Evolutionary conservation across 2,329 filamentous ascomycete genomes (phyloP), one percentile per base, ranked within the genome.

Genomic region (Cladosporium austrohemisphaericum): DNA sequence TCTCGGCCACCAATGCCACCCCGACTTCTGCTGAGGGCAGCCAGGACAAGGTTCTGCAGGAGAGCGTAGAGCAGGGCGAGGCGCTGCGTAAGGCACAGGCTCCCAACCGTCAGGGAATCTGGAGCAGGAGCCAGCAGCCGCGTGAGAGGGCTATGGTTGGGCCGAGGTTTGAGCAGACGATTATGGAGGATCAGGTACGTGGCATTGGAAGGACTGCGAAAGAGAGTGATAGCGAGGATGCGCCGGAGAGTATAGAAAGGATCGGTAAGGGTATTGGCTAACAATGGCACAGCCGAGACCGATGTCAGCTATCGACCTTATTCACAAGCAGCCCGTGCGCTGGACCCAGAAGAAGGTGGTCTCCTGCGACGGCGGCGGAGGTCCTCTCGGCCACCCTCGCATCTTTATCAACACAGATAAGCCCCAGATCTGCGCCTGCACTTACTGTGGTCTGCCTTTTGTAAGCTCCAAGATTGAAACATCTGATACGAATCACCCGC

Each of bases 351-450:
- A 88, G 56, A 81, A 84, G 54, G 71, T 87, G 41, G 92, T 94
- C 44, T 83, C 84, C 36, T 98, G 93, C 68, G 91, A 97, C 64
- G 93, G 93, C 51, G 93, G 92, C 52, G 91, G 91, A 59, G 93
- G 92, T 37, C 85, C 91, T 25, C 75, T 88, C 49, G 93, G 93
- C 35, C 93, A 98, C 70, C 93, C 93, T 41, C 81, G 82, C 65
- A 86, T 98, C 72, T 98, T 90, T 70, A 98, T 98, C 80, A 98
- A 98, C 74, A 85, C 87, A 58, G 93, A 98, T 73, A 97, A 96
- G 78, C 88, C 93, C 35, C 84, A 97, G 76, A 95, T 98, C 63
- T 81, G 82, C 71, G 76, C 77, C 67, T 98, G 93, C 77, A 85
- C 80, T 65, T 98, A 98, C 76, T 98, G 93, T 68, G 93, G 93